Evolutionary conservation across 2,329 filamentous ascomycete species (phyloP).

Genomic region (Penicillium concentricum): DNA sequence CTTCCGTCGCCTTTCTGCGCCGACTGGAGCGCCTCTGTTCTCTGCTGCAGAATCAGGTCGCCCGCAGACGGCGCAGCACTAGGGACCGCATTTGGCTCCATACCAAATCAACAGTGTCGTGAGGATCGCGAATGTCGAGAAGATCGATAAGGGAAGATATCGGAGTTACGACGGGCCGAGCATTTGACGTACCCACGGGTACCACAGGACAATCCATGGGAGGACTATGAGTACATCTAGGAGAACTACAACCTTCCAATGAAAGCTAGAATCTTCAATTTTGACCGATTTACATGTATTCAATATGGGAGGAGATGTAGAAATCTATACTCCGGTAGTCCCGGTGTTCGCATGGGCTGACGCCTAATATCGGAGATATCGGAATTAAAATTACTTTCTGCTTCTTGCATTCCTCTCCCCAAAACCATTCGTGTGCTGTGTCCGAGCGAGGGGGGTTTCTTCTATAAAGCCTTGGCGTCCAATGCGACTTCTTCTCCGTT

Average conservation of each 20-base stretch:
- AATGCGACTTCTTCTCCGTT: constrained; percentile 8
- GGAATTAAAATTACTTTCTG: constrained; percentile 15
- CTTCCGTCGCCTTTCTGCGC: constrained; percentile 37
- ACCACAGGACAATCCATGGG: not conserved
- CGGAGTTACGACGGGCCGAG: constrained; percentile 36
- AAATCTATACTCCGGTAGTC: not conserved
- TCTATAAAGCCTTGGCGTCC: constrained; percentile 1
- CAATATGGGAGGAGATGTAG: not conserved
- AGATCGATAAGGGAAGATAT: constrained; percentile 22
- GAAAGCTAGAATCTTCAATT: not conserved
- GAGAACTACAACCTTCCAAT: not conserved
- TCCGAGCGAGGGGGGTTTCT: not conserved
- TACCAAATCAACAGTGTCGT: constrained; percentile 19
- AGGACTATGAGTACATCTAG: not conserved
- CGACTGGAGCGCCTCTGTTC: constrained; percentile 31
- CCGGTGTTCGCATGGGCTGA: constrained; percentile 6
- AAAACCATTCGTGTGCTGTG: not conserved
- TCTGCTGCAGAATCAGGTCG: constrained; percentile 39
- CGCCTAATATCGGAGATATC: constrained; percentile 24
- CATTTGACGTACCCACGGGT: not conserved
- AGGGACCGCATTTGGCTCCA: constrained; percentile 39
- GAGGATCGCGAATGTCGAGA: constrained; percentile 12
- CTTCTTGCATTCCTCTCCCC: constrained; percentile 10
- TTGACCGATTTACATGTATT: not conserved
- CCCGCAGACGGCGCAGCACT: constrained; percentile 30